Base-by-base conservation (phyloP, 805 yeast genomes). In the Yarrowia deformans region DNA sequence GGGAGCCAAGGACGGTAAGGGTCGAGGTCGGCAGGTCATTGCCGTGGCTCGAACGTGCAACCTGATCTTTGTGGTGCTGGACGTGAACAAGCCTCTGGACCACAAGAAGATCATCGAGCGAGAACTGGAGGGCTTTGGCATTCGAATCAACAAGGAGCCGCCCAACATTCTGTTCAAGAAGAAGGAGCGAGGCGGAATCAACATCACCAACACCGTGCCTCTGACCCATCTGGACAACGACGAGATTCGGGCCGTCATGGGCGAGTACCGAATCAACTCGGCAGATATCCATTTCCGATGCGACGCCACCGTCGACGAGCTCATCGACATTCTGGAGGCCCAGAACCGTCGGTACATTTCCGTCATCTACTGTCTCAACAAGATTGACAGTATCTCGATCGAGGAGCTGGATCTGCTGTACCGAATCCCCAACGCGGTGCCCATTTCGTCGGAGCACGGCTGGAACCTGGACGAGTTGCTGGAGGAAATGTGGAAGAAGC, bases 1-100 rank as follows among this genome's bases (percentile, higher is more conserved):
- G 78, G 98, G 98, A 72, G 98, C 98, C n/a, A 87, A 95, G 70
- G 97, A 92, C 77, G 98, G 98, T 76, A 93, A 93, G 78, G 99
- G 99, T 77, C 88, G 99, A 81, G 98, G 99, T 75, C 87, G 97
- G 77, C 99, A 95, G 81, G 99, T 95, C 69, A 95, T 95, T 80
- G 99, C 99, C 1, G 99, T 95, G 70, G 98, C 98, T n/a, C 87
- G 99, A 80, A 92, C 98, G 2, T 96, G 97, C 78, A 93, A 95
- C 78, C 82, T 95, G 75, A 85, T 95, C 64, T 95, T 95, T 79
- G 91, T 95, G 77, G 97, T 95, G 3, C 82, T 95, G 76, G 99
- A 95, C 79, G 99, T 95, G 69, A 92, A 93, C 81, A 95, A 95
- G 77, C 99, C 99, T 4, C 84, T 95, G 74, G 93, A 90, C 72